These are phyloP conservation scores for Rutstroemia sp. DNA, from an alignment of 2,329 filamentous ascomycete genomes.

Conservation along the genomic window DNA sequence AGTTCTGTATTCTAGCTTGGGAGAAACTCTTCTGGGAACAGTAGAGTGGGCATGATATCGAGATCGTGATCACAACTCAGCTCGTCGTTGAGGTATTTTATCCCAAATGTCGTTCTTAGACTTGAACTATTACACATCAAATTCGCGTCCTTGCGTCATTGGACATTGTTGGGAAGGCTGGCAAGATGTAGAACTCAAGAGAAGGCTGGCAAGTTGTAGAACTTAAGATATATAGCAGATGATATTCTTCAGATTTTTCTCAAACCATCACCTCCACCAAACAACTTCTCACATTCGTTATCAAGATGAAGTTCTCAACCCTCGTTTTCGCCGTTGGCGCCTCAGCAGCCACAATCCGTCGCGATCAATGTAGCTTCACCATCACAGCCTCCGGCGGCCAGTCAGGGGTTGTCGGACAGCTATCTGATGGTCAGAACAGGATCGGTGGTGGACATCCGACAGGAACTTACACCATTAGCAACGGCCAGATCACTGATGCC, in stretches of 20 bases:
- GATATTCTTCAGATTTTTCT: no score
- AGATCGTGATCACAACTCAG: background rate
- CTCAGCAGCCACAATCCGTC: background rate
- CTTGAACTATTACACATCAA: background rate
- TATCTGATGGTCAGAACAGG: constrained; percentile 54
- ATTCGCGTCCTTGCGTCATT: background rate
- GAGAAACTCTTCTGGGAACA: background rate
- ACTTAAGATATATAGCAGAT: background rate
- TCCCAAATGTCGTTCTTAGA: background rate
- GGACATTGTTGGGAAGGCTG: background rate
- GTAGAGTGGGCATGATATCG: background rate
- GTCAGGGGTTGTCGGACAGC: constrained; percentile 50
- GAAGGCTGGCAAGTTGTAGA: background rate
- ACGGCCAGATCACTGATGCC: constrained; percentile 46
- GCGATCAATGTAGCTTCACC: constrained; percentile 41
- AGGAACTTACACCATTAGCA: constrained; percentile 47
- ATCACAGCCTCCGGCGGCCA: constrained; percentile 41
- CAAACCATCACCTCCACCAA: no score
- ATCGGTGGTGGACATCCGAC: constrained; percentile 42
- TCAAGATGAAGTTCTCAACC: constrained; percentile 4
- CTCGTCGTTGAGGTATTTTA: background rate
- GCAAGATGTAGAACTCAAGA: no score
- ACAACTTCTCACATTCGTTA: background rate
- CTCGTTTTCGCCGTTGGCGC: background rate
- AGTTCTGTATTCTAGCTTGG: background rate